Percentiles rank a stretch among this genome's conserved stretches.
Conservation (phyloP, 257 asterid genomes). For the Ocimum tenuiflorum region DNA sequence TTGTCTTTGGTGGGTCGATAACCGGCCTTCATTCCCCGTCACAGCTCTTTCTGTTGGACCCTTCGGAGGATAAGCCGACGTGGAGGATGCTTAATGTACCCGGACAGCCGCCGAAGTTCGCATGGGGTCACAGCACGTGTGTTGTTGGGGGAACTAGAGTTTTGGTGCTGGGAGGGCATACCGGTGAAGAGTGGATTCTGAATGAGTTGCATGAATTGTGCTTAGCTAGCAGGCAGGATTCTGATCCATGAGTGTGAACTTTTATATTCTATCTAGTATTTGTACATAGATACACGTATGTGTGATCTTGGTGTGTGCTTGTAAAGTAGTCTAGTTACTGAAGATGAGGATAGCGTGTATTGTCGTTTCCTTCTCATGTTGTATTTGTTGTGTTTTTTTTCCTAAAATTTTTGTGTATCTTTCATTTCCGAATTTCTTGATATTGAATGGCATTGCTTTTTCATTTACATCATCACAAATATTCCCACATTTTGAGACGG, state of each 20-base stretch:
- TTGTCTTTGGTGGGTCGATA: slow-evolving; percentile 74
- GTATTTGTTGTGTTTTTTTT: neutral
- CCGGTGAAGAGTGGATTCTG: slow-evolving; percentile 82
- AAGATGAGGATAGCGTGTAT: too few relatives aligned
- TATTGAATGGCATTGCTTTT: neutral
- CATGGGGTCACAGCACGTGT: slow-evolving; percentile 92
- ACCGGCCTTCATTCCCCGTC: slow-evolving; percentile 86
- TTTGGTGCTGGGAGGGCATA: slow-evolving; percentile 78
- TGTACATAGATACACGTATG: slow-evolving; percentile 11
- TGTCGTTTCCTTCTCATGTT: neutral
- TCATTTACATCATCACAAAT: neutral
- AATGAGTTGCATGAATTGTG: slow-evolving; percentile 74
- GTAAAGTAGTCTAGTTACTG: neutral
- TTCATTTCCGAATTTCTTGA: neutral
- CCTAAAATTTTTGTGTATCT: neutral
- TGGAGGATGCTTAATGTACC: slow-evolving; percentile 78
- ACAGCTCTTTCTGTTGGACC: slow-evolving; percentile 71
- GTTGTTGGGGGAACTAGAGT: slow-evolving; percentile 87
- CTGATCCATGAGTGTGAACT: slow-evolving; percentile 30
- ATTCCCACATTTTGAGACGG: too few relatives aligned
- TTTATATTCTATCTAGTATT: neutral
- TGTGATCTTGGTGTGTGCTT: slow-evolving; percentile 3
- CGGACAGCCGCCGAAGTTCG: slow-evolving; percentile 73
- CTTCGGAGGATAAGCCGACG: slow-evolving; percentile 66
- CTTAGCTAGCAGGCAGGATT: slow-evolving; percentile 75